Evolutionary conservation across 257 asterid genomes (phyloP), one percentile per base, ranked within the genome.

Genomic region (Forsythia viridissima): DNA sequence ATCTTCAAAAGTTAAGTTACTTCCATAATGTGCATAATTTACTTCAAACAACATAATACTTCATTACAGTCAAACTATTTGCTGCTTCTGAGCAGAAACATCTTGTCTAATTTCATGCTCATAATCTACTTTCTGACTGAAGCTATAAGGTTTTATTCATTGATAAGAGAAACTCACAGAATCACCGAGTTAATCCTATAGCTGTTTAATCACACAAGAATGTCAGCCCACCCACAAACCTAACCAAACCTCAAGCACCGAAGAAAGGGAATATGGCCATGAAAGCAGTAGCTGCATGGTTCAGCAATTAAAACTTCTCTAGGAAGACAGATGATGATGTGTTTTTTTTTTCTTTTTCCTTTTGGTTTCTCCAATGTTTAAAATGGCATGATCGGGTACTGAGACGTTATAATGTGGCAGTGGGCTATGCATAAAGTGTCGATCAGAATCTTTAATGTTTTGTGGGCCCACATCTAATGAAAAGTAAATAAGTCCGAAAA

Each of bases 161-260:
- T 24, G 40, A 65, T 39, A 44, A 5, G 72, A 46, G 59, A 77
- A 36, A 18, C 34, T 63, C 52, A 67, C 8, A 59, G 6, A 72
- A 81, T 61, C 70, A 42, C 16, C 18, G 12, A 72, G 48, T 76
- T 38, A 74, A 61, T 52, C 51, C 11, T 18, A 4, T 3, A 72
- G 74, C 34, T 77, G 74, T 71, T 52, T 51, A 77, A 72, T 68
- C 48, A 71, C 66, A 20, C 43, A 44, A 68, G 52, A 9, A 67
- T 63, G 66, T 38, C 41, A 71, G 41, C 67, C 34, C 48, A 61
- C 68, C 72, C 73, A 63, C 12, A 30, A 63, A 63, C 40, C 39
- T 8, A 43, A 75, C 15, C 63, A 40, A 48, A 73, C 18, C 66
- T 55, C 76, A 48, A 71, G 77, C 71, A 72, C 66, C 42, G 46